Conservation (phyloP, 2,329 filamentous ascomycete genomes). For the Cladobotryum protrusum region DNA sequence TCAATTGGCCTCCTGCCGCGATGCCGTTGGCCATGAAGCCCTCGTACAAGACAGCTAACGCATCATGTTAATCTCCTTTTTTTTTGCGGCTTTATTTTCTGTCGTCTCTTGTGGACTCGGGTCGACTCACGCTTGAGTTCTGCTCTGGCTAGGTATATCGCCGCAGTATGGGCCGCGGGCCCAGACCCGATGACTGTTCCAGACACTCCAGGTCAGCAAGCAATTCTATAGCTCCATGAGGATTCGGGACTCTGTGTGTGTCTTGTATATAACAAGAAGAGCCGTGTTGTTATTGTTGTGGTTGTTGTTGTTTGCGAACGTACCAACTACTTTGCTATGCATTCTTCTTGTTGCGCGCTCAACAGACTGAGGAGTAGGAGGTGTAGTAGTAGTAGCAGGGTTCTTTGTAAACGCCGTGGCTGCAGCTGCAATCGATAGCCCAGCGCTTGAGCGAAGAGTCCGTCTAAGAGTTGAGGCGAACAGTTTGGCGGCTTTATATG, state of each 20-base stretch:
- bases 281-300: not conserved
- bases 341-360: slow-evolving; percentile 54
- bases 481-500: slow-evolving; percentile 63
- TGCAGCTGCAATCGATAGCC: slow-evolving; percentile 66
- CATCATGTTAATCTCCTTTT: not conserved
- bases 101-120: too few species aligned
- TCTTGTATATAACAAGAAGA: slow-evolving; percentile 7
- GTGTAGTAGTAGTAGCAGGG: slow-evolving; percentile 26
- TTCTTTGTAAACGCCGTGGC: slow-evolving; percentile 54
- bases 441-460: slow-evolving; percentile 67
- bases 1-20: slow-evolving; percentile 91
- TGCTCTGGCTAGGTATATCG: slow-evolving; percentile 90
- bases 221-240: not conserved
- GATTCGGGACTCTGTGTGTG: too few species aligned
- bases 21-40: slow-evolving; percentile 97
- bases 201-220: slow-evolving; percentile 2
- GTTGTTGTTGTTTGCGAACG: slow-evolving; percentile 36
- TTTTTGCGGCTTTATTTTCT: not conserved
- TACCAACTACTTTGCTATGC: slow-evolving; percentile 90
- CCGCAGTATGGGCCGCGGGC: slow-evolving; percentile 94
- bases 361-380: slow-evolving; percentile 16
- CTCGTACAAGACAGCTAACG: slow-evolving; percentile 79
- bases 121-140: slow-evolving; percentile 69
- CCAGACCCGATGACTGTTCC: slow-evolving; percentile 75
- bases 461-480: slow-evolving; percentile 79